Conservation (phyloP, 2,329 filamentous ascomycete species). For the Colletotrichum australisinense region DNA sequence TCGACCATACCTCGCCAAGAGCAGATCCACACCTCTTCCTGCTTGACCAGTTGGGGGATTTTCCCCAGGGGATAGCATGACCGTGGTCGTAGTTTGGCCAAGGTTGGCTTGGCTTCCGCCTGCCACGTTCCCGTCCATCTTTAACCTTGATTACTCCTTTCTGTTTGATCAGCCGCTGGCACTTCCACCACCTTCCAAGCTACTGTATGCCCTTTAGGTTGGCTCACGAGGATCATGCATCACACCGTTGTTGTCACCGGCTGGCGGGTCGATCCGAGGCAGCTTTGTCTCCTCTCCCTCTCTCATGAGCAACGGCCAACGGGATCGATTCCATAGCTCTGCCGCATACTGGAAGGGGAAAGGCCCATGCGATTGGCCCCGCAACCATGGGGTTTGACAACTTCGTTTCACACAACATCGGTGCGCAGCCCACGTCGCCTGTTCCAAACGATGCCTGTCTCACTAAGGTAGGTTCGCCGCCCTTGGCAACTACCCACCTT, state of each 20-base stretch:
- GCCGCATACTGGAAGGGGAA: not conserved
- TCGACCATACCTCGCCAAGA: not conserved
- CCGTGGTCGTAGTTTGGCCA: not conserved
- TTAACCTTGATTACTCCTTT: not conserved
- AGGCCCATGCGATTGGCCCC: slow-evolving; percentile 17
- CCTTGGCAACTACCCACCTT: not conserved
- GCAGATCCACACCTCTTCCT: not conserved
- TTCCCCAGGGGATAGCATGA: not conserved
- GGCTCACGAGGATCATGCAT: not conserved
- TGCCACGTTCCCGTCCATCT: not conserved
- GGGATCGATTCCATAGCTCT: not conserved
- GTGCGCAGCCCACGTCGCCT: slow-evolving; percentile 7
- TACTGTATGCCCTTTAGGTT: too few relatives aligned
- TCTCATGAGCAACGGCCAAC: not conserved
- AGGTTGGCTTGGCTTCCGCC: not conserved
- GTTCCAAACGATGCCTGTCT: slow-evolving; percentile 24
- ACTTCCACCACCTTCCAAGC: too few relatives aligned
- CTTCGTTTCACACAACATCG: slow-evolving; percentile 19
- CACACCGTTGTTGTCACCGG: not conserved
- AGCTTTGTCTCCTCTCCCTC: not conserved
- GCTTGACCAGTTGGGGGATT: not conserved
- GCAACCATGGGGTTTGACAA: not conserved
- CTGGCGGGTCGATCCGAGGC: not conserved
- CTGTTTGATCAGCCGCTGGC: not conserved
- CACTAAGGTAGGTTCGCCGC: not conserved